Base-by-base conservation (phyloP, 2,329 filamentous ascomycete species). In the Pseudohalonectria lignicola region DNA sequence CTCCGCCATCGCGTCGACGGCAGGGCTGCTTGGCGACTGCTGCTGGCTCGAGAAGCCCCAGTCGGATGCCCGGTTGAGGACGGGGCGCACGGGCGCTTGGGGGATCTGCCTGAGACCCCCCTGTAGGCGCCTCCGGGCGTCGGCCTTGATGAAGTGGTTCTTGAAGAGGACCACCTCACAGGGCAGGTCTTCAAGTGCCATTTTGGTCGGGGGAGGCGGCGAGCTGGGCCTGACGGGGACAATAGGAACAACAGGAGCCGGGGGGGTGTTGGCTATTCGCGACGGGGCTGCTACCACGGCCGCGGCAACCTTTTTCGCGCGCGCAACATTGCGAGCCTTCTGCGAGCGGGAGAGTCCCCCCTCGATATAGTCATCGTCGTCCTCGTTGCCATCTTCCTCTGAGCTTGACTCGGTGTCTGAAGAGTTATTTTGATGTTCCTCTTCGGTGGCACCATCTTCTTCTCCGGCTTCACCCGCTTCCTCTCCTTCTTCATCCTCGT, bases 1-100 rank as follows among this genome's bases (percentile, higher is more conserved):
- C 41, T 66, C 55, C 0, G 68, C 68, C 63, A 71, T 70, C 6
- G 64, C 68, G 39, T 54, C 59, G 13, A 66, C 44, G 1, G 48
- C 49, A 6, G 64, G 62, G 23, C 65, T 71, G 11, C 51, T 25
- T 17, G 34, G 23, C 11, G 23, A 53, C 10, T 41, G 51, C 42
- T 58, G 59, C 43, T 70, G 66, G 5, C 63, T 69, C 11, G 53
- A 56, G 15, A 8, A 7, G 8, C 12, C 23, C 23, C 12, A 7
- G 8, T 26, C 23, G 8, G 7, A 7, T 12, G 7, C 23, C 8
- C 8, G 12, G 23, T 12, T 7, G 23, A 8, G 23, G 23, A 26
- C 12, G 12, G 7, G 12, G 8, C 12, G 23, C 23, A 8, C 8
- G 7, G 7, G 23, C 12, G 7, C 8, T 26, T 26, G 23, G 8